Evolutionary conservation across 2,329 filamentous ascomycete species (phyloP).

Genomic region (Leptoxyphium fumago): DNA sequence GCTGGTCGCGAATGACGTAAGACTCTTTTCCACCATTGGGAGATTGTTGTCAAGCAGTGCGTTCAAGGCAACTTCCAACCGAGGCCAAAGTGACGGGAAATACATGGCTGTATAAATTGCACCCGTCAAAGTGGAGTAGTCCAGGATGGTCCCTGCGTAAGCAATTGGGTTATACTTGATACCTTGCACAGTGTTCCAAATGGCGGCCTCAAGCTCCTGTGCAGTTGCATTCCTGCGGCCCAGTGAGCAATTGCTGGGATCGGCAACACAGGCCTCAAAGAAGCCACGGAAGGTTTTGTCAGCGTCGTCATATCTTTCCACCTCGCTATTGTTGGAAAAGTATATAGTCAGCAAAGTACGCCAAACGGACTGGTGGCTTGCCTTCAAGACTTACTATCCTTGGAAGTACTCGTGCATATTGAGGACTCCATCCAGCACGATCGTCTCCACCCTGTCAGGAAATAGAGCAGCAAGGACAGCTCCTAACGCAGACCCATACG

Average conservation of each 20-base stretch:
- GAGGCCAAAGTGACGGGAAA: background rate
- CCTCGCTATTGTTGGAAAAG: background rate
- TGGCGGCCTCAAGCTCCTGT: background rate
- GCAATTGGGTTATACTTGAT: background rate
- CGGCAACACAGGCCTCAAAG: background rate
- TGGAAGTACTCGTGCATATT: constrained; percentile 4
- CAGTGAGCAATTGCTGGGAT: background rate
- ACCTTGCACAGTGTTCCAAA: background rate
- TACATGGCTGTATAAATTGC: background rate
- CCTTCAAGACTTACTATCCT: background rate
- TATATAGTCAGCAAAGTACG: background rate
- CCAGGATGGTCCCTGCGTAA: background rate
- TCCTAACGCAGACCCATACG: too few species aligned
- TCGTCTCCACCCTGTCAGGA: constrained; percentile 24
- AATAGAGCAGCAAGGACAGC: too few species aligned
- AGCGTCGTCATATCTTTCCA: background rate
- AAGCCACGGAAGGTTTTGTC: background rate
- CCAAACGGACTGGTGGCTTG: background rate
- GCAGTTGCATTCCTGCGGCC: background rate
- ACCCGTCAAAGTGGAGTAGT: background rate
- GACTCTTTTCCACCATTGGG: too few species aligned
- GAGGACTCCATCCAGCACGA: constrained; percentile 30
- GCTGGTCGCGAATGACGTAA: too few species aligned
- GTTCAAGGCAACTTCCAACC: background rate
- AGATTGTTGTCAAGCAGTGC: constrained; percentile 1